Evolutionary conservation across 1,284 basidiomycete genomes (phyloP).

Genomic region (Ceratobasidium sp.): DNA sequence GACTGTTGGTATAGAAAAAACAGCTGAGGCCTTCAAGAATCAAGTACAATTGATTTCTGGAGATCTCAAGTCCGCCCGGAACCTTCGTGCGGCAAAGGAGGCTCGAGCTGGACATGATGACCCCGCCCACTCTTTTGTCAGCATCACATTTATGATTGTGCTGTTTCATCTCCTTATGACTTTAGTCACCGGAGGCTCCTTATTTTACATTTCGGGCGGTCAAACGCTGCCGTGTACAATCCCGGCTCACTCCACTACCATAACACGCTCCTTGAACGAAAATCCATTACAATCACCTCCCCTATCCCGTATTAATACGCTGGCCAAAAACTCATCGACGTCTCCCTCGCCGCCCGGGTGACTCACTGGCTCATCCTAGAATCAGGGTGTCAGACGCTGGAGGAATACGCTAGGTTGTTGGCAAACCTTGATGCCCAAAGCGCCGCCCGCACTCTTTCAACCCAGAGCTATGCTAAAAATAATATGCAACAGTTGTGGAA

Average conservation of each 20-base stretch:
- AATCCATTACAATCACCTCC: slow-evolving; percentile 55
- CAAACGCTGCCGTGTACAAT: slow-evolving; percentile 53
- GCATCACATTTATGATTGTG: slow-evolving; percentile 50
- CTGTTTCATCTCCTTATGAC: slow-evolving; percentile 62
- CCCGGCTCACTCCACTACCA: slow-evolving; percentile 57
- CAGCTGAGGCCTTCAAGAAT: slow-evolving; percentile 41
- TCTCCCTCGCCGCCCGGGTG: slow-evolving; percentile 57
- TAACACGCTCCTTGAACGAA: slow-evolving; percentile 55
- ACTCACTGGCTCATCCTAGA: slow-evolving; percentile 58
- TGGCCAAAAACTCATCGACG: slow-evolving; percentile 58
- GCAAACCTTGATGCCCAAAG: slow-evolving; percentile 8
- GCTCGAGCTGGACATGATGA: slow-evolving; percentile 58
- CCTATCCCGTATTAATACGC: slow-evolving; percentile 56
- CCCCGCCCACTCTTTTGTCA: not conserved
- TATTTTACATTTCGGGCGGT: slow-evolving; percentile 56
- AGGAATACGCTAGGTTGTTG: slow-evolving; percentile 51
- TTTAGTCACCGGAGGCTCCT: slow-evolving; percentile 55
- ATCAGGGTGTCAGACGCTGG: slow-evolving; percentile 50
- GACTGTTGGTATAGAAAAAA: slow-evolving; percentile 52
- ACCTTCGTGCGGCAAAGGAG: slow-evolving; percentile 55
- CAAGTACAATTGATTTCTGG: slow-evolving; percentile 54
- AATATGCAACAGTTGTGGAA: slow-evolving; percentile 51
- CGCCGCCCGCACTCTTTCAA: too few species aligned
- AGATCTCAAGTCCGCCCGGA: slow-evolving; percentile 60
- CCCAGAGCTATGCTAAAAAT: too few species aligned